Evolutionary conservation across 2,329 filamentous ascomycete genomes (phyloP).

Genomic region (Akanthomyces lecanii): DNA sequence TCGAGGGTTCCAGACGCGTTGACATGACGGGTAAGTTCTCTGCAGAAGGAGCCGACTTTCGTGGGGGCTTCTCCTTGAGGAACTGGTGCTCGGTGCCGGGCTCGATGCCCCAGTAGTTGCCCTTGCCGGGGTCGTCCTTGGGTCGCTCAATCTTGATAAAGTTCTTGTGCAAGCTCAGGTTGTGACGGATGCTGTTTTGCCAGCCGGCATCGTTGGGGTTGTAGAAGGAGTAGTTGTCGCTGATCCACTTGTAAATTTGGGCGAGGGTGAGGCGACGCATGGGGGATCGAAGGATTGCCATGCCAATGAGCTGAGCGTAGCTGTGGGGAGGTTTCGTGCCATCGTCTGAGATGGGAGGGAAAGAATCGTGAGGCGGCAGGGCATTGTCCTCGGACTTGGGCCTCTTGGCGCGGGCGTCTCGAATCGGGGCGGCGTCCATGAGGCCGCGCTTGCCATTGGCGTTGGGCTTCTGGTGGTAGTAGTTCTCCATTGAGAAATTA

Average conservation of each 20-base stretch:
- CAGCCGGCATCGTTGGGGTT: conserved; percentile 79
- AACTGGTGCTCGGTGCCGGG: conserved; percentile 86
- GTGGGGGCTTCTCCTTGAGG: conserved; percentile 75
- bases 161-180: conserved; percentile 92
- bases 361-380: conserved; percentile 71
- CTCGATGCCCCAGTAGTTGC: conserved; percentile 94
- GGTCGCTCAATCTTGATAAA: conserved; percentile 94
- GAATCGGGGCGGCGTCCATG: conserved; percentile 68
- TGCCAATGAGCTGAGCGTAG: conserved; percentile 92
- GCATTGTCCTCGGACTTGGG: conserved; percentile 53
- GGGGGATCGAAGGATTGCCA: conserved; percentile 88
- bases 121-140: conserved; percentile 96
- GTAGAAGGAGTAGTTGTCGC: conserved; percentile 90
- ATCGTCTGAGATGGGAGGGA: conserved; percentile 77
- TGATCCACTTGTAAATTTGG: conserved; percentile 99
- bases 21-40: conserved; percentile 58
- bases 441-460: conserved; percentile 57
- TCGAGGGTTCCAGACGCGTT: conserved; percentile 48
- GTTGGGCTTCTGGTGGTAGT: conserved; percentile 49
- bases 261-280: conserved; percentile 80
- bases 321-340: conserved; percentile 86
- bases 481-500: conserved; percentile 48
- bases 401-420: conserved; percentile 69
- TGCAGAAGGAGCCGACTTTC: conserved; percentile 52
- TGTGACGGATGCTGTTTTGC: conserved; percentile 99